phyloP scores from a whole-genome alignment of 345 rosid genomes.

The Firmiana major region DNA sequence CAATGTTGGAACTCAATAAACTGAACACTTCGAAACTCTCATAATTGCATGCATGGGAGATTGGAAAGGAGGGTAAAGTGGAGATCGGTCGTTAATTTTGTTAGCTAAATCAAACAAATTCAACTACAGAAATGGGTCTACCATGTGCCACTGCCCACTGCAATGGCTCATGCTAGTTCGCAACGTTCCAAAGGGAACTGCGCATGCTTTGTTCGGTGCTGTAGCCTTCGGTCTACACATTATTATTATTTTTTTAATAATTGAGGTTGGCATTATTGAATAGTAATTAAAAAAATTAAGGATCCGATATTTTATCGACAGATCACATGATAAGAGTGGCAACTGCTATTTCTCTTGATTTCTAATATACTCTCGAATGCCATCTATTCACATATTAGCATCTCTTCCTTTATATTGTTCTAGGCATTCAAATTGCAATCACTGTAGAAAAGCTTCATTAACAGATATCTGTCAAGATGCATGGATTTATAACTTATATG shows the following conservation, averaged over 20 bases:
- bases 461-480: neutral
- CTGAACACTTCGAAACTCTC: neutral
- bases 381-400: neutral
- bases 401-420: neutral
- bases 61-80: neutral
- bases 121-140: slow-evolving; percentile 10
- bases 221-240: too few species aligned
- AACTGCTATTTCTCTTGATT: neutral
- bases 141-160: slow-evolving; percentile 15
- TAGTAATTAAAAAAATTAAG: too few species aligned
- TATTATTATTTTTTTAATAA: too few species aligned
- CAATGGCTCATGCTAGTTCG: neutral
- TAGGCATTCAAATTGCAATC: neutral
- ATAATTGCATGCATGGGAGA: neutral
- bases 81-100: neutral
- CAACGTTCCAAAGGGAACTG: neutral
- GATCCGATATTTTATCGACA: too few species aligned
- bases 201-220: neutral
- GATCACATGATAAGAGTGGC: neutral
- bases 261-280: too few species aligned
- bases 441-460: neutral
- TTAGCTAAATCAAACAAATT: neutral
- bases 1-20: neutral
- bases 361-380: too few species aligned
- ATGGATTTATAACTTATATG: neutral